phyloP scores from a whole-genome alignment of 2,329 filamentous ascomycete species.

The Microdochium paspali region DNA sequence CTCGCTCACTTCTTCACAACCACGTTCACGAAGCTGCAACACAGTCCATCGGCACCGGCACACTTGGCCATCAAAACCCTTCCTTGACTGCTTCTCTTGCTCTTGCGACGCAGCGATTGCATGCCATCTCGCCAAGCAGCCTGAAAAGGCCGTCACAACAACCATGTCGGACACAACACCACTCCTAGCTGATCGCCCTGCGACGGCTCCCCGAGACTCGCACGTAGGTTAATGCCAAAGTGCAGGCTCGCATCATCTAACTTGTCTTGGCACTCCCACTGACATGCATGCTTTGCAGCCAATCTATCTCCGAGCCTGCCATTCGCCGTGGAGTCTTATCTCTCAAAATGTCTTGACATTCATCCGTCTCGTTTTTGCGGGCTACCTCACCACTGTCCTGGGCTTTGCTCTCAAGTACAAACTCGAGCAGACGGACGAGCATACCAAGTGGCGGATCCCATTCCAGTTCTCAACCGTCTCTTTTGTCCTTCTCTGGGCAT shows the following conservation, averaged over 20 bases:
- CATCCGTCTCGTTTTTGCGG: conserved; percentile 30
- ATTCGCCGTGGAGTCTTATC: conserved; percentile 39
- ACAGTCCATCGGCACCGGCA: no score
- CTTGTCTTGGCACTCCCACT: conserved; percentile 2
- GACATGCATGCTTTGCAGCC: conserved; percentile 24
- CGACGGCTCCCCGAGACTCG: conserved; percentile 3
- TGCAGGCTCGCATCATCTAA: background rate
- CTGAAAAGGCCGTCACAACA: background rate
- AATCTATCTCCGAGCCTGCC: conserved; percentile 39
- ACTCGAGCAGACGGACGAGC: conserved; percentile 26
- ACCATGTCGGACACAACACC: conserved; percentile 18
- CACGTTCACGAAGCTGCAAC: no score
- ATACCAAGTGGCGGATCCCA: conserved; percentile 28
- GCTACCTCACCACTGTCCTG: conserved; percentile 30
- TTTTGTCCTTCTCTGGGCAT: conserved; percentile 30
- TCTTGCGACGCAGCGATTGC: no score
- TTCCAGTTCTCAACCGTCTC: conserved; percentile 41
- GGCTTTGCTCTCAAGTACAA: conserved; percentile 36
- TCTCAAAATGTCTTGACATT: conserved; percentile 34
- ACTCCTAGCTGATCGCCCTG: conserved; percentile 13
- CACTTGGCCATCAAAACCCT: no score
- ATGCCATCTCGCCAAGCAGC: background rate
- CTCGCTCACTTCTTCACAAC: no score
- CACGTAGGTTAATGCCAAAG: conserved; percentile 13
- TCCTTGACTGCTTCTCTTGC: no score